Evolutionary conservation across 1,284 basidiomycete species (phyloP).

Genomic region (Malassezia slooffiae): DNA sequence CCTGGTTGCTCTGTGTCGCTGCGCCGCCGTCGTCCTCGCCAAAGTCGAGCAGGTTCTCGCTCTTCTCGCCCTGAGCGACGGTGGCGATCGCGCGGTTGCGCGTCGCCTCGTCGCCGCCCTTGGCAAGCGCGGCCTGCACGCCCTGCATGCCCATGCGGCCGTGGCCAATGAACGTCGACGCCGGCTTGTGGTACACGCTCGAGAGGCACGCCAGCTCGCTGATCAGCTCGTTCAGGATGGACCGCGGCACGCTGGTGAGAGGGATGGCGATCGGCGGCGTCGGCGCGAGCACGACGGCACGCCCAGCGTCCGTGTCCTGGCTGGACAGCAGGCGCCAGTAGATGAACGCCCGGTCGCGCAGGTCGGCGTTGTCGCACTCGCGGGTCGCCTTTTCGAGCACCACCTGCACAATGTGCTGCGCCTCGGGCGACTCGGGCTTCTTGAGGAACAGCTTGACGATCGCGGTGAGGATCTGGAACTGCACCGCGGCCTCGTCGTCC

Average conservation of each 20-base stretch:
- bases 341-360: constrained; percentile 90
- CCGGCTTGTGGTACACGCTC: constrained; percentile 91
- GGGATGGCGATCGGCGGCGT: constrained; percentile 88
- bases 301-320: constrained; percentile 78
- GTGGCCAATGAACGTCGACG: constrained; percentile 50
- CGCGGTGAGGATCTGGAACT: constrained; percentile 86
- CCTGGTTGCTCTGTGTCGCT: neutral
- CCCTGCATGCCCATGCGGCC: constrained; percentile 40
- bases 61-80: constrained; percentile 47
- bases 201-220: constrained; percentile 58
- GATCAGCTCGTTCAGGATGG: constrained; percentile 82
- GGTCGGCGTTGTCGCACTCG: constrained; percentile 90
- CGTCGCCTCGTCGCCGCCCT: constrained; percentile 28
- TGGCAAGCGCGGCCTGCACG: constrained; percentile 8
- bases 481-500: constrained; percentile 87
- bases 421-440: constrained; percentile 69
- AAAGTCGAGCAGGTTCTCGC: constrained; percentile 43
- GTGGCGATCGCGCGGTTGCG: constrained; percentile 48
- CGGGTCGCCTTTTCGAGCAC: constrained; percentile 88
- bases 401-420: constrained; percentile 73
- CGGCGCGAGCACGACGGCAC: constrained; percentile 81
- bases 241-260: constrained; percentile 75
- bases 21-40: constrained; percentile 35
- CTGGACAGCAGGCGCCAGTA: constrained; percentile 82
- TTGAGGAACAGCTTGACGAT: constrained; percentile 93